Evolutionary conservation across 2,329 filamentous ascomycete species (phyloP), one percentile per base, ranked within the genome.

Genomic region (Aspergillus fructus): DNA sequence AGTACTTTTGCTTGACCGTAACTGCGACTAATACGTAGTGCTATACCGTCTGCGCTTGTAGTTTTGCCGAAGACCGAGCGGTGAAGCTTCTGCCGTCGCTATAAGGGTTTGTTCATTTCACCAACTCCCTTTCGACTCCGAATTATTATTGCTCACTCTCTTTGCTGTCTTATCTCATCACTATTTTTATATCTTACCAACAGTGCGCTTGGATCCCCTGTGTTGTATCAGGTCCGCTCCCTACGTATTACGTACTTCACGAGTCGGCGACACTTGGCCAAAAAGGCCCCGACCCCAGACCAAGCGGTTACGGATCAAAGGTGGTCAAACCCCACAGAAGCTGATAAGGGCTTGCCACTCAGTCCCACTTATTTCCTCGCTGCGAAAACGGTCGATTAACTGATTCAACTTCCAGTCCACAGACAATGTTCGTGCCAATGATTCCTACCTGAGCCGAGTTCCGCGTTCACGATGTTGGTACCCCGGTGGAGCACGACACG

Each of bases 401-500:
- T 46, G n/a, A 34, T 23, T 24, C 45, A 50, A 37, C 27, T 39
- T n/a, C 23, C 41, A 50, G 5, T 5, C 9, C 13, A 4, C 27
- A 52, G 48, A 53, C 43, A 6, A 57, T 49, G 49, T 30, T 37
- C 45, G 37, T 47, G 48, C 49, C 12, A 42, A 56, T 52, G 48
- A 48, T 41, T 45, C 45, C 48, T 34, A 30, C 33, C 11, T 50
- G 27, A 49, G 39, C 50, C 46, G 21, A 34, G 17, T 21, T 42
- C 21, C 27, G 15, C 13, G 17, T 39, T 24, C 40, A 58, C 34
- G 41, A 63, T 58, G 59, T 27, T 55, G 19, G 46, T 37, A 41
- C 27, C 51, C 23, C 17, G 42, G 40, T 64, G 64, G 61, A 49
- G 50, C 42, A 52, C 50, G 23, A 46, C 55, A 59, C 59, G 24